phyloP scores from a whole-genome alignment of 371 early-diverging fungal species.

The Sporodiniella umbellata region DNA sequence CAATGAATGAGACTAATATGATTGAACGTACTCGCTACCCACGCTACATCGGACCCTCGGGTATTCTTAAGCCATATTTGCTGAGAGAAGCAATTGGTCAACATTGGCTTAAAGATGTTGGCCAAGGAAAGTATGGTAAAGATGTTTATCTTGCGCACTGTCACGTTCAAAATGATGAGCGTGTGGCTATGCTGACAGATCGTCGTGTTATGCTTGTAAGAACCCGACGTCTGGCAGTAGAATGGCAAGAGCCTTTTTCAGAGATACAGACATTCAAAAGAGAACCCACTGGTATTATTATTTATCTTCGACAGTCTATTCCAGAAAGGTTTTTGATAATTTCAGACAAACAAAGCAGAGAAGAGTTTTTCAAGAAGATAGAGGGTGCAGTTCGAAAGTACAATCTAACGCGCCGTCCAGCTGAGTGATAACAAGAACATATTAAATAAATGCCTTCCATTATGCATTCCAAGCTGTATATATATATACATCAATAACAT shows the following conservation, averaged over 20 bases:
- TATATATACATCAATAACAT: too few species aligned
- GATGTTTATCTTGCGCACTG: slow-evolving; percentile 90
- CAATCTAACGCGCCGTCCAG: slow-evolving; percentile 17
- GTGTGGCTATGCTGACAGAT: slow-evolving; percentile 72
- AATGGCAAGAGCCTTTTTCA: slow-evolving; percentile 68
- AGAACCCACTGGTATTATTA: slow-evolving; percentile 47
- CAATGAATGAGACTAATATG: slow-evolving; percentile 76
- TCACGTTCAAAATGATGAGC: slow-evolving; percentile 65
- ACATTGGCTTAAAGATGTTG: slow-evolving; percentile 83
- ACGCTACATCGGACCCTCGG: slow-evolving; percentile 80
- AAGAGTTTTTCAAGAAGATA: slow-evolving; percentile 62
- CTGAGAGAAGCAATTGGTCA: slow-evolving; percentile 87
- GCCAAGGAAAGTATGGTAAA: slow-evolving; percentile 76
- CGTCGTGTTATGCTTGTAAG: slow-evolving; percentile 66
- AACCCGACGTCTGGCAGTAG: slow-evolving; percentile 59
- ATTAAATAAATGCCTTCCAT: too few species aligned
- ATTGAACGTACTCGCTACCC: slow-evolving; percentile 77
- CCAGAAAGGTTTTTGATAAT: slow-evolving; percentile 63
- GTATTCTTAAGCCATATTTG: slow-evolving; percentile 74
- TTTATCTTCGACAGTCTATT: slow-evolving; percentile 40
- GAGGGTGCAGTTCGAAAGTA: slow-evolving; percentile 45
- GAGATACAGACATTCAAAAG: slow-evolving; percentile 46
- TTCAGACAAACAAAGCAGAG: slow-evolving; percentile 50
- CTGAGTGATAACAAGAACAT: too few species aligned
- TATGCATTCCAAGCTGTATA: too few species aligned